phyloP scores from a whole-genome alignment of 306 rosid genomes.

The Senna tora region DNA sequence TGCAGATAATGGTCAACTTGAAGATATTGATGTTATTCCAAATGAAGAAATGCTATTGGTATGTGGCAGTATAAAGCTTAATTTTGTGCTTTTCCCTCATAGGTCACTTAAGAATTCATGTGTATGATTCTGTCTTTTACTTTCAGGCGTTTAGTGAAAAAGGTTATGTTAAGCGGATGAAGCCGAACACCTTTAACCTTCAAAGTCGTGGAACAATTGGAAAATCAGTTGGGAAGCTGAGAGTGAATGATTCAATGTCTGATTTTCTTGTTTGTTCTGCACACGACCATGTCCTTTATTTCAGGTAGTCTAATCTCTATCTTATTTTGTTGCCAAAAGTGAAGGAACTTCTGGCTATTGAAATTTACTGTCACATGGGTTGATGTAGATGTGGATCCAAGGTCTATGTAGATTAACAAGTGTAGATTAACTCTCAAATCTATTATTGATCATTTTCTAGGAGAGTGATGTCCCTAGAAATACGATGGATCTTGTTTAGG shows the following conservation, averaged over 20 bases:
- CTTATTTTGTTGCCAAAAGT: slow-evolving; percentile 22
- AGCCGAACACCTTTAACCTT: slow-evolving; percentile 83
- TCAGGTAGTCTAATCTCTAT: slow-evolving; percentile 60
- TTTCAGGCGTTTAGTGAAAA: slow-evolving; percentile 91
- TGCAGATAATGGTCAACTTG: slow-evolving; percentile 84
- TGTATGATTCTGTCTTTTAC: slow-evolving; percentile 7
- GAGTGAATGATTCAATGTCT: slow-evolving; percentile 93
- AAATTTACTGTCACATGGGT: background rate
- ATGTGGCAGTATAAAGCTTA: slow-evolving; percentile 34
- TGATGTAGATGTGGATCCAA: slow-evolving; percentile 2
- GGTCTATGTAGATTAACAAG: no score
- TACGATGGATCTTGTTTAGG: background rate
- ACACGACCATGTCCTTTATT: slow-evolving; percentile 91
- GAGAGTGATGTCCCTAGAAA: slow-evolving; percentile 9
- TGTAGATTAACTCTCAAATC: background rate
- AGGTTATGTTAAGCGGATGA: slow-evolving; percentile 96
- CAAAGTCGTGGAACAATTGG: slow-evolving; percentile 98
- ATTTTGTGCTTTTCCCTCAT: background rate
- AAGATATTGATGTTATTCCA: slow-evolving; percentile 95
- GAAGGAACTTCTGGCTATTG: slow-evolving; percentile 3
- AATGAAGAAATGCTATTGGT: slow-evolving; percentile 96
- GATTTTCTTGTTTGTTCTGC: slow-evolving; percentile 93
- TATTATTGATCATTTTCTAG: slow-evolving; percentile 20
- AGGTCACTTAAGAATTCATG: slow-evolving; percentile 11
- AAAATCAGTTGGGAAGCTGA: slow-evolving; percentile 96